A percentile compares a stretch with the other conserved stretches of the same genome.
Conservation (phyloP, 305 asterid genomes). For the Plantago coronopus region DNA sequence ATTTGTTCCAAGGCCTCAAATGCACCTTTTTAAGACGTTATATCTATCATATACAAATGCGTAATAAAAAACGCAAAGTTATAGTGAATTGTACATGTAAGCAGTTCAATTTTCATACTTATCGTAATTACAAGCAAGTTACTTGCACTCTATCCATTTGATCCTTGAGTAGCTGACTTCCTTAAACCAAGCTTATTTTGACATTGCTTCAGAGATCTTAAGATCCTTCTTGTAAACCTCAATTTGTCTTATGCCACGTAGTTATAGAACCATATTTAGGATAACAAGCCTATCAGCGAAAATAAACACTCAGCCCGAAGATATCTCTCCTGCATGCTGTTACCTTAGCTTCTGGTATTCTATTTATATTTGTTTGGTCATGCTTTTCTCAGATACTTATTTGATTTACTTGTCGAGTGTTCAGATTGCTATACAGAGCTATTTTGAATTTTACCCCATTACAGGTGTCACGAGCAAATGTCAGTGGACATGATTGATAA, state of each 20-base stretch:
- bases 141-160: constrained; percentile 5
- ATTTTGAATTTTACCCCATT: constrained; percentile 17
- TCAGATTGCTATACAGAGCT: constrained; percentile 6
- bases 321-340: no score
- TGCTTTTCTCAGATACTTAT: no score
- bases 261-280: no score
- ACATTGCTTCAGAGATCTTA: not conserved
- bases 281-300: constrained; percentile 11
- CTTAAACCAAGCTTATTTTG: constrained; percentile 8
- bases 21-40: no score
- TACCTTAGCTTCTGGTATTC: no score
- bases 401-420: not conserved
- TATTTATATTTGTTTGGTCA: no score
- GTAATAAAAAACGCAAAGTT: no score
- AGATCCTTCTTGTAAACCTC: not conserved
- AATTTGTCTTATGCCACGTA: no score
- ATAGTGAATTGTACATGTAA: no score
- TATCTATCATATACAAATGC: no score
- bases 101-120: no score
- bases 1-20: no score
- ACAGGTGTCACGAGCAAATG: constrained; percentile 93
- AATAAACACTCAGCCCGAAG: not conserved
- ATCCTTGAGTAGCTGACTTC: constrained; percentile 3
- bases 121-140: not conserved
- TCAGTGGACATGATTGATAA: constrained; percentile 75